Evolutionary conservation across 2,329 filamentous ascomycete genomes (phyloP), one percentile per base, ranked within the genome.

Genomic region (Sporothrix protearum): DNA sequence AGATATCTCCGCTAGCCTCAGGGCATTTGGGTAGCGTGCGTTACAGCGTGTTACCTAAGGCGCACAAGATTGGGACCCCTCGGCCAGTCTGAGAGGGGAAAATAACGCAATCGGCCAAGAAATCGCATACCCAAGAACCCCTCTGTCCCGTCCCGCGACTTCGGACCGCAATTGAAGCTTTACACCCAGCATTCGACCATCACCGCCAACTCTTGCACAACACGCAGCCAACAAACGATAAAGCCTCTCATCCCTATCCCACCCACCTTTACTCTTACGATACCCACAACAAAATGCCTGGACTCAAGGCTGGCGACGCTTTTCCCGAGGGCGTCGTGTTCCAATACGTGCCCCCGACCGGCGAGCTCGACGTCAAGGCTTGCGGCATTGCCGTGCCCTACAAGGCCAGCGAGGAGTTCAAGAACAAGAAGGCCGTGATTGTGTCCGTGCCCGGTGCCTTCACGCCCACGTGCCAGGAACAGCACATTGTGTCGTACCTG

Each of bases 401-500:
- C 59, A 64, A 64, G 10, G 59, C 59, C 36, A 64, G 59, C 59
- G 59, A 64, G 36, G 59, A 64, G 59, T 39, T 39, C 59, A 64
- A 64, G 12, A 64, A 51, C 49, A 87, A 88, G 79, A 88, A 88
- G 79, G 81, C 85, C 70, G 82, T 87, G 76, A 77, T 88, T 74
- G 84, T 88, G 77, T 82, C 86, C 73, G 84, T 88, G 69, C 85
- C 83, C 81, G 90, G 91, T 76, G 92, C 92, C 77, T 96, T 96
- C 86, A 96, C 93, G 55, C 93, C 93, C 36, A 92, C 92, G 77
- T 97, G 94, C 88, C 91, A 92, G 76, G 91, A 88, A 78, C 86
- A 86, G 80, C 93, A 97, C 84, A 85, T 97, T 73, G 91, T 92
- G 73, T 91, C 91, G 74, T 97, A 93, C 86, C 87, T 95, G 77